Conservation (phyloP, 2,329 filamentous ascomycete genomes). For the Aspergillus puulaauensis region DNA sequence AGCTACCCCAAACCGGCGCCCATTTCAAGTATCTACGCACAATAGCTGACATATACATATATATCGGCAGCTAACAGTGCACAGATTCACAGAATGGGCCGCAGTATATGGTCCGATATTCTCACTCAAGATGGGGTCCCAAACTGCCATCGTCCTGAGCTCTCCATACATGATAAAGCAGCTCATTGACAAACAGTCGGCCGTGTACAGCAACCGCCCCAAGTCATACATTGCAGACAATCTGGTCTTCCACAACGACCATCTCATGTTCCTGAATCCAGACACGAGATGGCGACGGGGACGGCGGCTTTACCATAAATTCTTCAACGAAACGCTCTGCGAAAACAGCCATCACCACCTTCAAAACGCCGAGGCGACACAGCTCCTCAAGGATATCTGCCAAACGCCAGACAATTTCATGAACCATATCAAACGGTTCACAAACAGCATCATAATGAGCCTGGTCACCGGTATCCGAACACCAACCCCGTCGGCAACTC, state of each 20-base stretch:
- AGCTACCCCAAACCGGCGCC: constrained; percentile 35
- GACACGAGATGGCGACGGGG: constrained; percentile 46
- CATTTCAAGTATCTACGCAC: constrained; percentile 24
- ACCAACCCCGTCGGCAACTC: background rate
- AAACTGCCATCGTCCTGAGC: constrained; percentile 44
- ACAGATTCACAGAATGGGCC: constrained; percentile 47
- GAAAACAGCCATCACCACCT: constrained; percentile 45
- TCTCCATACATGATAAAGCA: constrained; percentile 42
- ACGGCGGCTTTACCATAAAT: constrained; percentile 49
- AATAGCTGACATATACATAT: too few species aligned
- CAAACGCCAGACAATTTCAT: constrained; percentile 44
- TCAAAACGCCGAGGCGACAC: constrained; percentile 49
- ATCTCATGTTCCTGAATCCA: constrained; percentile 50
- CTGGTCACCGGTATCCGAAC: constrained; percentile 16
- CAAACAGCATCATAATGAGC: constrained; percentile 51
- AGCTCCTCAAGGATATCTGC: constrained; percentile 49
- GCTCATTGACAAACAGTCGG: constrained; percentile 47
- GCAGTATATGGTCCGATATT: constrained; percentile 45
- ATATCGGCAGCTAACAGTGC: background rate
- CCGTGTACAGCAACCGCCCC: constrained; percentile 46
- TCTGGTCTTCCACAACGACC: constrained; percentile 49
- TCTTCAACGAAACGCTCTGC: constrained; percentile 46
- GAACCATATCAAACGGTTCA: constrained; percentile 49
- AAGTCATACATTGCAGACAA: constrained; percentile 42
- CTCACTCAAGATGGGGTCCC: constrained; percentile 44